Evolutionary conservation across 1,284 basidiomycete genomes (phyloP).

Genomic region (Lignosus rhinocerotis): DNA sequence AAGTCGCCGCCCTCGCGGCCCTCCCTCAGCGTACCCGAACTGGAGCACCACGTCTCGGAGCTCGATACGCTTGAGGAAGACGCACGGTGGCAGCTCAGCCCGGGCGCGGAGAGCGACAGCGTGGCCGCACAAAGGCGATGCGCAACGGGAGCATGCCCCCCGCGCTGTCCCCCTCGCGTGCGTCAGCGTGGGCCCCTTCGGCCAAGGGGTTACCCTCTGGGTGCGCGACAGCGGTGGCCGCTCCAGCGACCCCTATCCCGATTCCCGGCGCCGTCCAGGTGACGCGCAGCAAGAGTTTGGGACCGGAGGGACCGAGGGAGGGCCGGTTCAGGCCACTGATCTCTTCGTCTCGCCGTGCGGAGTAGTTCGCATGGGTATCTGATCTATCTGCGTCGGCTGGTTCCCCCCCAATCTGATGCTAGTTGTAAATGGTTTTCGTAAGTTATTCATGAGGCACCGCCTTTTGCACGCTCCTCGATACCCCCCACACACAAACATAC

Average conservation of each 20-base stretch:
- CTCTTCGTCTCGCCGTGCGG: not conserved
- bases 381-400: not conserved
- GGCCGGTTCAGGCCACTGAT: constrained; percentile 2
- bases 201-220: constrained; percentile 2
- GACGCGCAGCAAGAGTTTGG: constrained; percentile 19
- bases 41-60: constrained; percentile 6
- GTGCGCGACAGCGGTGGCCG: constrained; percentile 5
- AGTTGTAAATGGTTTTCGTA: not conserved
- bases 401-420: not conserved
- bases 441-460: not conserved
- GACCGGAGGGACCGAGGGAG: constrained; percentile 4
- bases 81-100: constrained; percentile 13
- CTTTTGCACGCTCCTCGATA: not conserved
- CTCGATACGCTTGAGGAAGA: constrained; percentile 21
- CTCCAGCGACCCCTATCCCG: constrained; percentile 19
- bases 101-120: constrained; percentile 3
- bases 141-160: constrained; percentile 31
- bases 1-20: constrained; percentile 18
- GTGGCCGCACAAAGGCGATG: constrained; percentile 8
- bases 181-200: constrained; percentile 18
- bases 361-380: not conserved
- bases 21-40: constrained; percentile 11
- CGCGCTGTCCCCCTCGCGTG: constrained; percentile 7
- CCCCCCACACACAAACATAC: not conserved
- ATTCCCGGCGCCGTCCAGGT: constrained; percentile 11